phyloP scores from a whole-genome alignment of 257 asterid genomes.

The Gynochthodes officinalis region DNA sequence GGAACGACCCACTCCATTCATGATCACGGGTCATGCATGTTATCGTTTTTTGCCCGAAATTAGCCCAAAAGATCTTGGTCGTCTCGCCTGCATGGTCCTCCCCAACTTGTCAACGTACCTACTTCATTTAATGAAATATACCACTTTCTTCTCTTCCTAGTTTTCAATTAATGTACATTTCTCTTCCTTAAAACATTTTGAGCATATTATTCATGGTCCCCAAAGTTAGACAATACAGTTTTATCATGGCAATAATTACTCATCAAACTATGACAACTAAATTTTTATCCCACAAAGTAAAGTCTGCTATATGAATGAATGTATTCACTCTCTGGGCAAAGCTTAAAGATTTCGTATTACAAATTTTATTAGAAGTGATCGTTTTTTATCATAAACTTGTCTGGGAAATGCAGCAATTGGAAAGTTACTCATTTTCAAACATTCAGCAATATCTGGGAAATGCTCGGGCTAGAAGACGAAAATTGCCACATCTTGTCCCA shows the following conservation, averaged over 20 bases:
- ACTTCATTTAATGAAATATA: constrained; percentile 1
- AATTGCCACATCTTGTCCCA: constrained; percentile 6
- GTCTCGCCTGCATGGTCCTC: no score
- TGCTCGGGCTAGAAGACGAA: neutral
- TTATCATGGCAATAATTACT: no score
- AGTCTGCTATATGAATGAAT: no score
- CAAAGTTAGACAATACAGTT: neutral
- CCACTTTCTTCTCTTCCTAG: neutral
- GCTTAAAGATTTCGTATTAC: no score
- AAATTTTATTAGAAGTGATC: no score
- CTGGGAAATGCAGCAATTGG: no score
- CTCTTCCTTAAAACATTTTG: no score
- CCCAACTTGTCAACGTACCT: neutral
- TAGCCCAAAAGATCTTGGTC: neutral
- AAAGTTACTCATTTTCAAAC: neutral
- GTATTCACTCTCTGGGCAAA: no score
- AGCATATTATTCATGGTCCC: neutral
- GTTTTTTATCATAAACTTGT: no score
- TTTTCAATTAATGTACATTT: neutral
- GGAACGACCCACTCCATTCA: neutral
- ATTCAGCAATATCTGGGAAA: neutral
- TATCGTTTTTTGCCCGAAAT: neutral
- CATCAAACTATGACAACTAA: no score
- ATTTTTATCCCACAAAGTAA: no score
- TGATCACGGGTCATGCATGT: neutral